phyloP scores from a whole-genome alignment of 2,329 filamentous ascomycete species.

The Coleophoma eucalyptorum region DNA sequence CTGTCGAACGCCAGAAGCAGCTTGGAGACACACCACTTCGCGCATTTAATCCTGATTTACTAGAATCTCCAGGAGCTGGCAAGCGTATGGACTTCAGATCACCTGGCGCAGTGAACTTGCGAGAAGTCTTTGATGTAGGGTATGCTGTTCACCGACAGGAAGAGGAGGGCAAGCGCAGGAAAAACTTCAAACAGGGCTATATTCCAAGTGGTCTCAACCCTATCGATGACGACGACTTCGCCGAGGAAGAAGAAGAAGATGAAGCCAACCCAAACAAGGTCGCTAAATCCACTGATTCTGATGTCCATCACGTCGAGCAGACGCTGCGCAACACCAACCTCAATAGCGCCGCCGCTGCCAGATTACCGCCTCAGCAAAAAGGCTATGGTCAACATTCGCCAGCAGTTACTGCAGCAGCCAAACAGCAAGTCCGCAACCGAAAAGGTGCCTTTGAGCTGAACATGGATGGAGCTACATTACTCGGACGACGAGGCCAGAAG shows the following conservation, averaged over 20 bases:
- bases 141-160: slow-evolving; percentile 97
- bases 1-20: slow-evolving; percentile 33
- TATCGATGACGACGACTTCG: slow-evolving; percentile 62
- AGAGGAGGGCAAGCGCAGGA: slow-evolving; percentile 88
- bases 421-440: slow-evolving; percentile 68
- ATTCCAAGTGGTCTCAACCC: slow-evolving; percentile 64
- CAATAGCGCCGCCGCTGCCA: slow-evolving; percentile 53
- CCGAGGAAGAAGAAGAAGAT: slow-evolving; percentile 57
- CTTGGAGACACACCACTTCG: slow-evolving; percentile 30
- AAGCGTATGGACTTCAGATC: slow-evolving; percentile 89
- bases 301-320: slow-evolving; percentile 74
- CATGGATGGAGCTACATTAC: slow-evolving; percentile 82
- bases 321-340: slow-evolving; percentile 83
- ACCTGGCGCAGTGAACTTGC: slow-evolving; percentile 88
- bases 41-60: slow-evolving; percentile 52
- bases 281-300: slow-evolving; percentile 56
- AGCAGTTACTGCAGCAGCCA: slow-evolving; percentile 77
- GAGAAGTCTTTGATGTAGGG: slow-evolving; percentile 97
- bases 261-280: slow-evolving; percentile 56
- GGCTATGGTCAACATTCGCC: slow-evolving; percentile 91
- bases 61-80: slow-evolving; percentile 55
- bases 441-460: slow-evolving; percentile 89
- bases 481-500: slow-evolving; percentile 66
- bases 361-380: slow-evolving; percentile 43
- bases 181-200: slow-evolving; percentile 73